Evolutionary conservation across 2,329 filamentous ascomycete genomes (phyloP), one percentile per base, ranked within the genome.

Genomic region (Aureobasidium sp.): DNA sequence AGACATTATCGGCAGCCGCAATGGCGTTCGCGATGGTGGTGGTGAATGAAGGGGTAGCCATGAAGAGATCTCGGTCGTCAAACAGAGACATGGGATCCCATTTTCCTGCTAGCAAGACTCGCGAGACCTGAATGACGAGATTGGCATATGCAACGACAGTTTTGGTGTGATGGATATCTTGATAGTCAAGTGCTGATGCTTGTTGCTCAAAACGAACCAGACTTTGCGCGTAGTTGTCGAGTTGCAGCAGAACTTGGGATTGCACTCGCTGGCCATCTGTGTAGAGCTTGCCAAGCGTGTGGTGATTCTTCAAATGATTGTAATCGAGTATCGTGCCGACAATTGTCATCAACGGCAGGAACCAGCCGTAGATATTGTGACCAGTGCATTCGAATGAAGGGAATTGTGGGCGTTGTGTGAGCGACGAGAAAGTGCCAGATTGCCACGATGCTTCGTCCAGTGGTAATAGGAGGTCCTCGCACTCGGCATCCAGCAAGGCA

Each of bases 11-110:
- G 7, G 60, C 60, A 9, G 60, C 60, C 14, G 60, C 48, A 27
- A 62, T 62, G 29, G 60, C 60, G n/a, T 62, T 62, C 4, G 60
- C 60, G 11, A 62, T 62, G 12, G 60, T 62, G 3, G 60, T 56
- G 5, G 60, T 62, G 22, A 62, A 62, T 11, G 60, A 62, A 31
- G 60, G 49, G 7, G 60, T 62, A n/a, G 60, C 51, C 60, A 62
- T 62, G 49, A 62, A 62, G n/a, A 62, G 41, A 37, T 62, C 60
- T n/a, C 60, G 49, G 42, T 62, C 60, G 41, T 62, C 60, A 29
- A 62, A 62, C 5, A 62, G 6, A 29, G 60, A 62, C 41, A 62
- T 53, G 7, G 60, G 60, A 41, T 62, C 60, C 60, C 60, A 62
- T 25, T 62, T 62, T 14, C 60, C 60, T 8, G 60, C 60, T 15